Evolutionary conservation across 768 basidiomycete genomes (phyloP), one percentile per base, ranked within the genome.

Genomic region (Chalciporus chontae): DNA sequence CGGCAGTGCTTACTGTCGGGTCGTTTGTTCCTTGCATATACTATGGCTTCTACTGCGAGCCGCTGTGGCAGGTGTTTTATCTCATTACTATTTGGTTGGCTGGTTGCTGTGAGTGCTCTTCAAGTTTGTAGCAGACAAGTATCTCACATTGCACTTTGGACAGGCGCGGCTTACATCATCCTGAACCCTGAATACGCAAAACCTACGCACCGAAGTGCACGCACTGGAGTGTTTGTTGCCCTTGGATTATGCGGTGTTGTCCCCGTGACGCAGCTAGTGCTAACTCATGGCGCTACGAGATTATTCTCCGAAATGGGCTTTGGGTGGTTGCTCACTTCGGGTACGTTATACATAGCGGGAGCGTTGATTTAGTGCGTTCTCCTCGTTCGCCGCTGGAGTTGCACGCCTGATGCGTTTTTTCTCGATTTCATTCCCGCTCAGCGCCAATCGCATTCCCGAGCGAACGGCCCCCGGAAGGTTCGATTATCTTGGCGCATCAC

Each of bases 381-480:
- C 63, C 62, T 67, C 62, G 52, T 63, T 61, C 52, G 52, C 61
- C 58, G 59, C 9, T 58, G 50, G 47, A 27, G 34, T 47, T 55
- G 54, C 62, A 65, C 53, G 55, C 44, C 54, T 54, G 59, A 68
- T 50, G 49, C 52, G 38, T 49, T 51, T 40, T 54, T 40, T 54
- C 38, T 57, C 47, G 26, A 53, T 58, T 68, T 63, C 67, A 67
- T 69, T 69, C 67, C 67, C 66, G 66, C 63, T 67, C 67, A 94
- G 92, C 69, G 90, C 90, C 42, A 84, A 85, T 62, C 80, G 90
- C 43, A 77, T 91, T 48, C 92, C 91, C 39, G 92, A 94, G 61
- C 75, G 81, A 34, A 69, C 84, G 53, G 71, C 74, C 7, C 90
- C 90, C 5, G 90, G 91, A 32, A 78, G 69, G 55, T 93, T 93